phyloP scores from a whole-genome alignment of 352 stramenopile genomes.

The Globisporangium heterothallicum region DNA sequence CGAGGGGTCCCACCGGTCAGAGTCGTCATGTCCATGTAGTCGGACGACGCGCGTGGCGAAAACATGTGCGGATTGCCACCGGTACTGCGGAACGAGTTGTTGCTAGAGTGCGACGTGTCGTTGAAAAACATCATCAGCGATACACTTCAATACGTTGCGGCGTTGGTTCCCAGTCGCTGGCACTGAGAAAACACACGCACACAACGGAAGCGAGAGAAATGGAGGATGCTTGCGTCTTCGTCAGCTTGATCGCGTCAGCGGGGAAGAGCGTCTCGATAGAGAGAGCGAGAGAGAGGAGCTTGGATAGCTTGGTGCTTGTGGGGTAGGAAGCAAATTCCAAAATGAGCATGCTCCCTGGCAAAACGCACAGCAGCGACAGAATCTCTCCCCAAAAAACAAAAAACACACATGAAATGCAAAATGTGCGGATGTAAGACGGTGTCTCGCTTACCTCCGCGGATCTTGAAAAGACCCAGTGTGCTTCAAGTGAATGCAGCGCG shows the following conservation, averaged over 20 bases:
- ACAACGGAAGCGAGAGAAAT: not conserved
- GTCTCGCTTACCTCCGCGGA: not conserved
- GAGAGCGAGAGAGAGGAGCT: not conserved
- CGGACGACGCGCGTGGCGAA: constrained; percentile 8
- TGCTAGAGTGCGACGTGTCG: constrained; percentile 8
- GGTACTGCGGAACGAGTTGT: not conserved
- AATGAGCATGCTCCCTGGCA: constrained; percentile 6
- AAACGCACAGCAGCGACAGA: not conserved
- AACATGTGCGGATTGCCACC: not conserved
- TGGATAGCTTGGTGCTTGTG: constrained; percentile 8
- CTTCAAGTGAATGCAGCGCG: not conserved
- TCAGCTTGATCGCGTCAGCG: not conserved
- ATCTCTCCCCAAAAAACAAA: no score
- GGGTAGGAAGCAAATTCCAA: constrained; percentile 13
- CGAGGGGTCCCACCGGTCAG: constrained; percentile 5
- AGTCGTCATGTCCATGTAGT: constrained; percentile 14
- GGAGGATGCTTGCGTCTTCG: not conserved
- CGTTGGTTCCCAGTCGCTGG: not conserved
- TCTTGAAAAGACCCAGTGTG: constrained; percentile 7
- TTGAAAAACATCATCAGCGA: constrained; percentile 10
- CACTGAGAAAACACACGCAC: no score
- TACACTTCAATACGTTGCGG: constrained; percentile 3
- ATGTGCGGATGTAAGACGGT: not conserved
- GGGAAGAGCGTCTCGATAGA: constrained; percentile 3
- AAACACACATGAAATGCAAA: not conserved